Conservation (phyloP, 2,329 filamentous ascomycete genomes). For the Coniochaeta hoffmannii region DNA sequence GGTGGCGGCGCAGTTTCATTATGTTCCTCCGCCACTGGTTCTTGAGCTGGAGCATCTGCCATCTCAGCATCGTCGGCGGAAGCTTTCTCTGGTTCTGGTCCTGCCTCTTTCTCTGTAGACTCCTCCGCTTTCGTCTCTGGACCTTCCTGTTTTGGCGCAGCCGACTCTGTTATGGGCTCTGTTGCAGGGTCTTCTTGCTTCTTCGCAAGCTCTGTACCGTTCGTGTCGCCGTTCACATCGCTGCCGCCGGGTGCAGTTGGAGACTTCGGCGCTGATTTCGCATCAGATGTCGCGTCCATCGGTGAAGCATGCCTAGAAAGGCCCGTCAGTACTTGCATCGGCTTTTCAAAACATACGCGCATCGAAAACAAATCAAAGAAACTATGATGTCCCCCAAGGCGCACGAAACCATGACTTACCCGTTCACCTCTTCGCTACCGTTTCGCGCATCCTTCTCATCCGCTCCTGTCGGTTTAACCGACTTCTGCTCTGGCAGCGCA, state of each 20-base stretch:
- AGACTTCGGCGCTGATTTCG: conserved; percentile 12
- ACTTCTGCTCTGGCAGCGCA: conserved; percentile 39
- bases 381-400: neutral
- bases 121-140: conserved; percentile 8
- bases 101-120: neutral
- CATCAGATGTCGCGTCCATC: conserved; percentile 10
- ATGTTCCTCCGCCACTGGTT: conserved; percentile 7
- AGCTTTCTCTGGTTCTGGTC: neutral
- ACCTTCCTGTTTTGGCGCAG: conserved; percentile 6
- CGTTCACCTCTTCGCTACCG: conserved; percentile 34
- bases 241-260: conserved; percentile 4
- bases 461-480: conserved; percentile 42
- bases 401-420: conserved; percentile 40
- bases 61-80: conserved; percentile 13
- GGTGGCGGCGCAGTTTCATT: neutral
- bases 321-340: neutral
- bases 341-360: conserved; percentile 9
- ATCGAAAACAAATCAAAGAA: conserved; percentile 4
- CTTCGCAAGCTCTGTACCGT: neutral
- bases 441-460: conserved; percentile 26
- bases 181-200: neutral
- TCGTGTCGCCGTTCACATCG: neutral
- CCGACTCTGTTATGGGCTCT: neutral
- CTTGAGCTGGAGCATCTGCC: conserved; percentile 18
- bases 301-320: conserved; percentile 20